phyloP scores from a whole-genome alignment of 768 basidiomycete species.

The Amanita polypyramis region DNA sequence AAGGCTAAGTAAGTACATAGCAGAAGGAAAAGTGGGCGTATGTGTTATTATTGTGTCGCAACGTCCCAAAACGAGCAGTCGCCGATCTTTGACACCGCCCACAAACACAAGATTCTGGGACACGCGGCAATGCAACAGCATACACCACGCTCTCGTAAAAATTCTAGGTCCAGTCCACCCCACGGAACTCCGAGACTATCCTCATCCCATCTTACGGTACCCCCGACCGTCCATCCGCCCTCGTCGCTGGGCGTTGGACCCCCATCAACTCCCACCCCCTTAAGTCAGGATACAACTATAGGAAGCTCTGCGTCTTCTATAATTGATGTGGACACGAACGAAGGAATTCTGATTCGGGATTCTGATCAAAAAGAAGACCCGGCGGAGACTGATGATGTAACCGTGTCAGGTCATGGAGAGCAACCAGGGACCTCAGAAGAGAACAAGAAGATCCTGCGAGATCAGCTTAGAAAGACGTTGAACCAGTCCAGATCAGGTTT shows the following conservation, averaged over 20 bases:
- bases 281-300: constrained; percentile 16
- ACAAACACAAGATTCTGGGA: background rate
- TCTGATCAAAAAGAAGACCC: constrained; percentile 52
- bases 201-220: constrained; percentile 44
- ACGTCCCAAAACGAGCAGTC: background rate
- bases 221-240: constrained; percentile 38
- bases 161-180: constrained; percentile 1
- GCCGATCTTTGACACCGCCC: background rate
- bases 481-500: constrained; percentile 41
- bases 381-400: constrained; percentile 41
- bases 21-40: too few species aligned
- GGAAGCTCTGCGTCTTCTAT: constrained; percentile 68
- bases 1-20: too few species aligned
- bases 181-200: constrained; percentile 19
- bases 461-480: constrained; percentile 61
- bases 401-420: constrained; percentile 33
- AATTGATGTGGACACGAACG: constrained; percentile 51
- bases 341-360: constrained; percentile 65
- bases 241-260: constrained; percentile 34
- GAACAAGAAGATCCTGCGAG: constrained; percentile 55
- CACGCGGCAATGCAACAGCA: background rate
- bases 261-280: constrained; percentile 20
- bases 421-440: constrained; percentile 37
- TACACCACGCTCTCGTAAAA: constrained; percentile 7
- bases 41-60: background rate